Base-by-base conservation (phyloP, 371 early-diverging fungal genomes). In the Mucor ambiguus region DNA sequence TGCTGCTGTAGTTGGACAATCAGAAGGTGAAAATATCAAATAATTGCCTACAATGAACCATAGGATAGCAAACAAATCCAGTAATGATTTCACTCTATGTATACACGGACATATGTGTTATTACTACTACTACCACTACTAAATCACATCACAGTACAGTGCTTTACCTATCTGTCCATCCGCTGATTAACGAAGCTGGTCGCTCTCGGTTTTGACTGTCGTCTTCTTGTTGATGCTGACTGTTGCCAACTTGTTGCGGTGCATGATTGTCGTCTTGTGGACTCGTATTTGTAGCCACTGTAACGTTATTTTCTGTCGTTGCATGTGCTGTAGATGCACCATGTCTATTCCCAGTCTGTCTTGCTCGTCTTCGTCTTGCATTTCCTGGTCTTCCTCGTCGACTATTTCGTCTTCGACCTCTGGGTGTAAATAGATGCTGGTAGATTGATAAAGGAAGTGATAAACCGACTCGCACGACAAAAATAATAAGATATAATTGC, bases 21-120 rank as follows among this genome's bases (percentile, higher is more conserved):
- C 48, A 2, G 72, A 72, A 10, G 77, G 70, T 2, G 86, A 78
- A 64, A 90, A 91, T 24, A 89, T 61, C 37, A 89, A 82, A 67
- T 89, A 87, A 68, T 91, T 92, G 64, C 91, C 90, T 48, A 89
- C 67, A 44, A 93, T 80, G 72, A 91, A 92, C 73, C 89, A 78
- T 32, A 89, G 76, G 12, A 89, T 82, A 14, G 87, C 87, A 73
- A 84, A 74, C 20, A 90, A 63, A 67, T 88, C 86, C 55, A 91
- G 68, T 24, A 89, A 58, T 6, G 87, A 85, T 63, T 84, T 81
- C 0, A 72, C 22, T 10, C 82, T 75, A 54, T 29, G 7, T 4
- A 7, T 7, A n/a, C n/a, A 22, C 8, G 20, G 16, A 10, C 7
- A 30, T 14, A 16, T 56, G 56, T 28, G 18, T 56, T 56, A 32